Conservation (phyloP, 2,329 filamentous ascomycete genomes). For the Trichoderma breve region DNA sequence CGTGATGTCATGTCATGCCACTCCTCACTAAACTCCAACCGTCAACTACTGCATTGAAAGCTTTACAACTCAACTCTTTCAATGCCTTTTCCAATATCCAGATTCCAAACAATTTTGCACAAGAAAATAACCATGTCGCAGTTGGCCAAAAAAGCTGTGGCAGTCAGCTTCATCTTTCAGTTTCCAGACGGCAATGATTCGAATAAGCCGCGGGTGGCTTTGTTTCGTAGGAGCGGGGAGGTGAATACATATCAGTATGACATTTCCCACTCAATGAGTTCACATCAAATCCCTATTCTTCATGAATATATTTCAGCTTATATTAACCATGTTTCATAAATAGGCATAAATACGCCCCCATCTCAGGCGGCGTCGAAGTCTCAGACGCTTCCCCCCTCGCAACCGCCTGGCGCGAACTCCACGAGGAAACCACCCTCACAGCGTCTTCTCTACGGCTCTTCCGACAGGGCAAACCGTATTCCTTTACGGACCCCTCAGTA, state of each 20-base stretch:
- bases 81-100: not conserved
- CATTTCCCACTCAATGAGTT: not conserved
- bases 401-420: conserved; percentile 61
- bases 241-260: conserved; percentile 58
- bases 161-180: conserved; percentile 52
- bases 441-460: conserved; percentile 47
- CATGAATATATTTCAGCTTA: not conserved
- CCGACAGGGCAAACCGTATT: conserved; percentile 57
- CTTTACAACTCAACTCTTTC: not conserved
- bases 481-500: conserved; percentile 52
- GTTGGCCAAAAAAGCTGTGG: conserved; percentile 40
- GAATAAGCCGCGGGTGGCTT: conserved; percentile 49
- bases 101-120: not conserved
- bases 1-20: conserved; percentile 17
- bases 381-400: conserved; percentile 51
- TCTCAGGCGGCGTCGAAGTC: conserved; percentile 59
- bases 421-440: conserved; percentile 59
- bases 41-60: not conserved
- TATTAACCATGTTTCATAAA: not conserved
- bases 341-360: conserved; percentile 57
- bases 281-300: too few relatives aligned
- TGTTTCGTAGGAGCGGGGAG: conserved; percentile 60
- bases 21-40: not conserved
- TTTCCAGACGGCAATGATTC: conserved; percentile 35
- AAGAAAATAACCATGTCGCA: conserved; percentile 23